phyloP scores from a whole-genome alignment of 2,329 filamentous ascomycete genomes.

The Monascus ruber region DNA sequence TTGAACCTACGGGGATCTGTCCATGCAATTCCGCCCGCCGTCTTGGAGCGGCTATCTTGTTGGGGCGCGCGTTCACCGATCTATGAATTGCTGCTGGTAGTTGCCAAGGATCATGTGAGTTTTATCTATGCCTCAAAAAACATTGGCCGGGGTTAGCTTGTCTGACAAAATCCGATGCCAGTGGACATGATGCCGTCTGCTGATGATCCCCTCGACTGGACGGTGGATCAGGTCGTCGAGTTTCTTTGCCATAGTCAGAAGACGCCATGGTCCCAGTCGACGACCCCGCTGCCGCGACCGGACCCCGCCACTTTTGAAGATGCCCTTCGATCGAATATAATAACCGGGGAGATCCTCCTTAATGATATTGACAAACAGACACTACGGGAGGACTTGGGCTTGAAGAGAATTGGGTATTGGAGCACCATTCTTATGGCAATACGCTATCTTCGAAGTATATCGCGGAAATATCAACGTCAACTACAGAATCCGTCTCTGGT shows the following conservation, averaged over 20 bases:
- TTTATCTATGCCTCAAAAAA: too few species aligned
- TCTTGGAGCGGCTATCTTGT: too few species aligned
- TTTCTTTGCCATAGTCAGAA: constrained; percentile 50
- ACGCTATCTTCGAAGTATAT: constrained; percentile 42
- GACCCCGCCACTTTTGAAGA: constrained; percentile 43
- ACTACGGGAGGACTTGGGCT: constrained; percentile 44
- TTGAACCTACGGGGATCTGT: too few species aligned
- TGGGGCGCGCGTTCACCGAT: too few species aligned
- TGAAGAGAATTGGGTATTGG: constrained; percentile 49
- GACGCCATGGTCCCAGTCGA: constrained; percentile 29
- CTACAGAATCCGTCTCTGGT: background rate
- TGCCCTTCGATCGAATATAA: constrained; percentile 48
- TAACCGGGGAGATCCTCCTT: constrained; percentile 56
- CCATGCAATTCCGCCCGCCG: too few species aligned
- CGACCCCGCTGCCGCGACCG: constrained; percentile 33
- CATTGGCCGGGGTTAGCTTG: too few species aligned
- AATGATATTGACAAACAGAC: constrained; percentile 40
- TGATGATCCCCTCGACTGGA: constrained; percentile 65
- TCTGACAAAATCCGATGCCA: constrained; percentile 3
- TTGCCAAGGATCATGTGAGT: too few species aligned
- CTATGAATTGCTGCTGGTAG: too few species aligned
- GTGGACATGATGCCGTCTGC: constrained; percentile 15
- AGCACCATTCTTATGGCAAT: constrained; percentile 49
- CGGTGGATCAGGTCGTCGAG: constrained; percentile 52
- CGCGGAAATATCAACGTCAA: constrained; percentile 35